These are phyloP conservation scores for Gastrodia elata DNA, from an alignment of 106 monocot genomes.

Conservation along the genomic window DNA sequence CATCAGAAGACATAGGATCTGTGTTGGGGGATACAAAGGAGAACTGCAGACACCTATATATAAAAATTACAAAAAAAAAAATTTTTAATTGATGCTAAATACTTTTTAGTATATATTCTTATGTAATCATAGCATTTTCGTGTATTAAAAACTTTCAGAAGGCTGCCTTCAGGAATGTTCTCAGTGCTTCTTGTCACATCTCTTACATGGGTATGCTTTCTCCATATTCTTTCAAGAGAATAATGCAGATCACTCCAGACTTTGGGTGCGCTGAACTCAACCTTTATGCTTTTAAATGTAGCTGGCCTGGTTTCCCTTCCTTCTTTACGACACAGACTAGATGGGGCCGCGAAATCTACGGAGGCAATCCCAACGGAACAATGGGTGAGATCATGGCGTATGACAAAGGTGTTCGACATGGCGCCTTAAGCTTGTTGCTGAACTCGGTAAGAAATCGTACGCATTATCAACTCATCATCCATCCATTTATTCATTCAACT, in stretches of 20 bases:
- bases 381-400: slow-evolving; percentile 20
- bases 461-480: not conserved
- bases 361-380: slow-evolving; percentile 38
- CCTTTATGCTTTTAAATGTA: slow-evolving; percentile 3
- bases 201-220: slow-evolving; percentile 8
- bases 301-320: slow-evolving; percentile 60
- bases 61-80: too few relatives aligned
- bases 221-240: not conserved
- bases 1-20: slow-evolving; percentile 71
- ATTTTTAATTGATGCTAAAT: too few relatives aligned
- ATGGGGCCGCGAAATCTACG: slow-evolving; percentile 62
- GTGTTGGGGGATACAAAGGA: not conserved
- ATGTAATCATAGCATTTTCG: too few relatives aligned
- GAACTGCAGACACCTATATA: slow-evolving; percentile 28
- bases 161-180: not conserved
- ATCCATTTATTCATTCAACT: not conserved
- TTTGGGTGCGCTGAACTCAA: too few relatives aligned
- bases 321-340: slow-evolving; percentile 60
- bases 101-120: too few relatives aligned
- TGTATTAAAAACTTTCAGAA: not conserved
- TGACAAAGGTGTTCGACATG: slow-evolving; percentile 37
- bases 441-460: slow-evolving; percentile 29
- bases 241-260: not conserved
- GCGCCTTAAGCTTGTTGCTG: slow-evolving; percentile 49
- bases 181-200: slow-evolving; percentile 10